Base-by-base conservation (phyloP, 2,329 filamentous ascomycete species). In the Colletotrichum plurivorum region DNA sequence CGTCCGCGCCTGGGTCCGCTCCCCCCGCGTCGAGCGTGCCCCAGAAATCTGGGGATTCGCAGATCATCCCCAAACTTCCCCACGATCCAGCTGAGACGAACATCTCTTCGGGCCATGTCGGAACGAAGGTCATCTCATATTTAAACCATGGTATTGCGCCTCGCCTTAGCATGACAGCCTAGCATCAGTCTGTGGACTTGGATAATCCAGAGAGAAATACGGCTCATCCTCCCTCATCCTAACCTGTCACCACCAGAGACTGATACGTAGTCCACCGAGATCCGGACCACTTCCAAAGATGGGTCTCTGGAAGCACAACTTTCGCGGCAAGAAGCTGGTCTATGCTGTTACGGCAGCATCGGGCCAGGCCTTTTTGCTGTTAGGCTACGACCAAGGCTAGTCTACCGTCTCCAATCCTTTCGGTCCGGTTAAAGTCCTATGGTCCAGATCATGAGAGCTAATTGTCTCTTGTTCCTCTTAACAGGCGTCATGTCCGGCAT, bases 401-500 rank as follows among this genome's bases (percentile, higher is more conserved):
- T 53, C n/a, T n/a, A 53, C 41, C 45, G 18, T 9, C n/a, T 20
- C 9, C 45, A 20, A 9, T 22, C 45, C 18, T 48, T 46, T 48
- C 18, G n/a, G 7, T 12, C 45, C 31, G 10, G 31, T 36, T 9
- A 2, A 36, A 36, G 31, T 10, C 2, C 3, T 48, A 1, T n/a
- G 9, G 6, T 18, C 18, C 45, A 43, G 6, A 5, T 15, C 41
- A 43, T 16, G 13, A 43, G 5, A 16, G 41, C 41, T 43, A 31
- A 27, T 13, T 36, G 9, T n/a, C 13, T 27, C 27, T n/a, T 43
- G 22, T 4, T 31, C 25, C 27, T 31, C 9, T 25, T 25, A 27
- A 6, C 12, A 55, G 52, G 52, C 12, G 78, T 78, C 10, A 78
- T 78, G 74, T 71, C 73, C 20, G 75, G 77, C 36, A 74, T 77